Conservation (phyloP, 2,329 filamentous ascomycete species). For the Pseudocercospora fijiensis region DNA sequence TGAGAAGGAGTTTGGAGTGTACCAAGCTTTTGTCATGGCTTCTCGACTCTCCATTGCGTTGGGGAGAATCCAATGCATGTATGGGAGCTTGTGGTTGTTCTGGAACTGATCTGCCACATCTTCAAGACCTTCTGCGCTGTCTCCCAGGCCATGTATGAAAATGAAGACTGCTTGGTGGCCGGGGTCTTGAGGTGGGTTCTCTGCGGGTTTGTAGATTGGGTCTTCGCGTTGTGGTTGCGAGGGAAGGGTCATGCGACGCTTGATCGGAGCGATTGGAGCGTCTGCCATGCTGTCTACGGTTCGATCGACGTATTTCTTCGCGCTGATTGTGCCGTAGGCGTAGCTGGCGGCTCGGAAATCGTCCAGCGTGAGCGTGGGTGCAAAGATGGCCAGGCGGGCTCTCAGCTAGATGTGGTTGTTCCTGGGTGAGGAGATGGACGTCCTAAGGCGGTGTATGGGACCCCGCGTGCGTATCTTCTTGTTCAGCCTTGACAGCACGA, state of each 20-base stretch:
- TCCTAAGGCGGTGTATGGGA: background rate
- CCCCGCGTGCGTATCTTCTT: background rate
- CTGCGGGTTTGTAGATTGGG: conserved; percentile 42
- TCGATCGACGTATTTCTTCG: background rate
- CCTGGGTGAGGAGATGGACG: background rate
- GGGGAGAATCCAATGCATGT: conserved; percentile 53
- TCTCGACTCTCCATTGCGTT: conserved; percentile 51
- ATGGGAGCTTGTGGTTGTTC: conserved; percentile 48
- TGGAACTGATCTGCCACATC: conserved; percentile 47
- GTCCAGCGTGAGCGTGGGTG: background rate
- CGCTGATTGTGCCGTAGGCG: background rate
- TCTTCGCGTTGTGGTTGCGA: conserved; percentile 30
- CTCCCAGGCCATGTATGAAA: conserved; percentile 48
- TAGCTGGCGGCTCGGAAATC: background rate
- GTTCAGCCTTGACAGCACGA: background rate
- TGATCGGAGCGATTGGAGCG: conserved; percentile 16
- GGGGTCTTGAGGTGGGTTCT: conserved; percentile 37
- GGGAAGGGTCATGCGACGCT: conserved; percentile 37
- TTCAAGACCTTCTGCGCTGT: conserved; percentile 47
- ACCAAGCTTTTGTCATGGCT: conserved; percentile 49
- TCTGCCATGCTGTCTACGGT: conserved; percentile 14
- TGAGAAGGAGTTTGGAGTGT: conserved; percentile 42
- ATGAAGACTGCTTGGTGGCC: conserved; percentile 47
- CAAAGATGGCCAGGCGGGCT: background rate
- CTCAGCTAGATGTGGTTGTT: background rate